These are phyloP conservation scores for Fusarium brevicatenulatum DNA, from an alignment of 2,329 filamentous ascomycete species.

Conservation along the genomic window DNA sequence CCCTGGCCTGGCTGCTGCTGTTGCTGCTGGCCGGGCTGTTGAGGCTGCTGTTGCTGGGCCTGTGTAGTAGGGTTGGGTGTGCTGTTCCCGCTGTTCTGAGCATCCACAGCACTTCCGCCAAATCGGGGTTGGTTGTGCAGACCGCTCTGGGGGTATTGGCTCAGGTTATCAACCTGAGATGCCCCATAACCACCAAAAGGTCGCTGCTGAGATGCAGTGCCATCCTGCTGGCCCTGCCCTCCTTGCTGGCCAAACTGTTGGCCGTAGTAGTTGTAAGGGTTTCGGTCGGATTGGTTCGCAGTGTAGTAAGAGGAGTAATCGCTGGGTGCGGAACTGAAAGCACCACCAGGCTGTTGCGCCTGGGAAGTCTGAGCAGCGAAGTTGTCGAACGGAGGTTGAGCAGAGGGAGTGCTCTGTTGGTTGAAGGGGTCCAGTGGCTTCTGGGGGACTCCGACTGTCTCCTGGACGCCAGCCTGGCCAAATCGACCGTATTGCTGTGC, in stretches of 20 bases:
- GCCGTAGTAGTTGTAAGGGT: constrained; percentile 83
- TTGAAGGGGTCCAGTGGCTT: constrained; percentile 91
- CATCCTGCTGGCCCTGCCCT: constrained; percentile 78
- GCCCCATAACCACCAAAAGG: constrained; percentile 79
- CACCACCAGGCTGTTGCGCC: constrained; percentile 69
- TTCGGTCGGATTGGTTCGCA: constrained; percentile 75
- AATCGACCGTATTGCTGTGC: constrained; percentile 78
- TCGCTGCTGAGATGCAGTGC: constrained; percentile 75
- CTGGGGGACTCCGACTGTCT: constrained; percentile 68
- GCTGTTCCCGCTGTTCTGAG: constrained; percentile 87
- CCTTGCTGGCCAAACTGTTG: constrained; percentile 68
- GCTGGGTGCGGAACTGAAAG: constrained; percentile 77
- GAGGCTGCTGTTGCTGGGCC: constrained; percentile 59
- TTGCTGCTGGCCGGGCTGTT: constrained; percentile 57
- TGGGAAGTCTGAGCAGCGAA: constrained; percentile 69
- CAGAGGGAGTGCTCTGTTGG: constrained; percentile 70
- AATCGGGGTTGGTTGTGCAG: constrained; percentile 68
- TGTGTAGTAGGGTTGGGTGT: constrained; percentile 83
- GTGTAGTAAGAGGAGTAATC: constrained; percentile 91
- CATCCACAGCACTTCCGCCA: constrained; percentile 67
- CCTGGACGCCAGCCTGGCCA: constrained; percentile 69
- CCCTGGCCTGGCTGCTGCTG: constrained; percentile 55
- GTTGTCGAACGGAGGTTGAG: constrained; percentile 69
- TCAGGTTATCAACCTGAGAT: constrained; percentile 70
- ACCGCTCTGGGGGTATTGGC: constrained; percentile 80